Evolutionary conservation across 331 rosid species (phyloP).

Genomic region (Acacia concinna): DNA sequence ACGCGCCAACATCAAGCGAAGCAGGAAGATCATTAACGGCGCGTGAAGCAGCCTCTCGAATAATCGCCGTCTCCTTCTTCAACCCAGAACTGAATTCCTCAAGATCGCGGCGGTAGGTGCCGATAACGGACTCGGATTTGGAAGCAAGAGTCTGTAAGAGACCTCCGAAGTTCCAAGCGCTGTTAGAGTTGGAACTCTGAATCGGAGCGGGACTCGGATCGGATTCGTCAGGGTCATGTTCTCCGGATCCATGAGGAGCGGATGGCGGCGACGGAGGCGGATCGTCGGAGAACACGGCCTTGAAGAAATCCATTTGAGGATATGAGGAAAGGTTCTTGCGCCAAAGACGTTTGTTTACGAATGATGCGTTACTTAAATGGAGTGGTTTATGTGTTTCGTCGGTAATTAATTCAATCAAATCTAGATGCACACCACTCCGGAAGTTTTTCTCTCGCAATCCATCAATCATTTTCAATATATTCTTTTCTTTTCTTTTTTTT

Average conservation of each 20-base stretch:
- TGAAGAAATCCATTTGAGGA: conserved; percentile 70
- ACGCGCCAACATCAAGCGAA: conserved; percentile 78
- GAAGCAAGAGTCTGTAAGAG: conserved; percentile 70
- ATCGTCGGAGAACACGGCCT: conserved; percentile 73
- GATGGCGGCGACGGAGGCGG: conserved; percentile 34
- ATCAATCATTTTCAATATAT: background rate
- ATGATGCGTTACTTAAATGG: background rate
- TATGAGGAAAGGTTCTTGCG: background rate
- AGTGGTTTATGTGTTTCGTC: background rate
- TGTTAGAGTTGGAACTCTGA: background rate
- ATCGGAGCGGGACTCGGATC: conserved; percentile 11
- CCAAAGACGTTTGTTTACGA: background rate
- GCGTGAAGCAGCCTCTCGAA: conserved; percentile 87
- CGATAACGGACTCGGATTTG: conserved; percentile 73
- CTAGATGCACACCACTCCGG: background rate
- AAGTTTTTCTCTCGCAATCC: background rate
- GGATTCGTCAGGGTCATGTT: conserved; percentile 12
- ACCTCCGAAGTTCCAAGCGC: conserved; percentile 82
- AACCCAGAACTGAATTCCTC: conserved; percentile 81
- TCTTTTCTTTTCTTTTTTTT: too few relatives aligned
- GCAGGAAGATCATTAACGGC: conserved; percentile 84
- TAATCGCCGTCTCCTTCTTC: conserved; percentile 70
- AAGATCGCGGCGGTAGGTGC: conserved; percentile 81
- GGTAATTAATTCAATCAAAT: background rate
- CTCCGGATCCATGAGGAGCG: conserved; percentile 22